These are phyloP conservation scores for Termitomyces sp. DNA, from an alignment of 768 basidiomycete genomes.

Conservation along the genomic window DNA sequence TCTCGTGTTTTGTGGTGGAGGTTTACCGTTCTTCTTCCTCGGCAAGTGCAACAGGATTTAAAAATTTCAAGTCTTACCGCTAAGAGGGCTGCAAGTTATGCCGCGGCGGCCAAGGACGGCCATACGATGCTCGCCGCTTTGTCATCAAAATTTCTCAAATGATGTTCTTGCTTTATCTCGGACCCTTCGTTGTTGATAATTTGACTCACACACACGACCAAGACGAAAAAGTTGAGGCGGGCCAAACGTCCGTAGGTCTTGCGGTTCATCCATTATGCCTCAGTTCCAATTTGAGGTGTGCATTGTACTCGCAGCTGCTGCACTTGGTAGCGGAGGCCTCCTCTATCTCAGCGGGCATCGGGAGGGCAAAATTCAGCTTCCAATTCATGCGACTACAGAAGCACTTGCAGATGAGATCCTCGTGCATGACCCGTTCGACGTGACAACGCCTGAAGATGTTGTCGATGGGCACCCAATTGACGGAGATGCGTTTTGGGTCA, in stretches of 20 bases:
- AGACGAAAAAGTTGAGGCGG: neutral
- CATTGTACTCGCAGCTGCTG: slow-evolving; percentile 38
- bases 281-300: slow-evolving; percentile 57
- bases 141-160: slow-evolving; percentile 5
- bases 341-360: slow-evolving; percentile 36
- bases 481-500: slow-evolving; percentile 56
- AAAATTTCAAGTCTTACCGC: no score
- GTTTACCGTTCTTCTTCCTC: no score
- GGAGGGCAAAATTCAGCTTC: slow-evolving; percentile 52
- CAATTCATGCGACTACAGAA: slow-evolving; percentile 22
- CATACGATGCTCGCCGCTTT: neutral
- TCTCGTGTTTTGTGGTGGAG: no score
- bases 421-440: slow-evolving; percentile 59
- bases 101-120: no score
- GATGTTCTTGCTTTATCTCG: neutral
- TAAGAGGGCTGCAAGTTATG: no score
- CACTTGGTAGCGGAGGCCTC: slow-evolving; percentile 39
- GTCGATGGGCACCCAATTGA: slow-evolving; percentile 65
- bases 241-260: neutral
- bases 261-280: slow-evolving; percentile 39
- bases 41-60: no score
- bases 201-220: slow-evolving; percentile 1
- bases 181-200: neutral
- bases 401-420: slow-evolving; percentile 12
- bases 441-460: slow-evolving; percentile 68